These are phyloP conservation scores for Aureoboletus auriporus DNA, from an alignment of 768 basidiomycete genomes.

Conservation along the genomic window DNA sequence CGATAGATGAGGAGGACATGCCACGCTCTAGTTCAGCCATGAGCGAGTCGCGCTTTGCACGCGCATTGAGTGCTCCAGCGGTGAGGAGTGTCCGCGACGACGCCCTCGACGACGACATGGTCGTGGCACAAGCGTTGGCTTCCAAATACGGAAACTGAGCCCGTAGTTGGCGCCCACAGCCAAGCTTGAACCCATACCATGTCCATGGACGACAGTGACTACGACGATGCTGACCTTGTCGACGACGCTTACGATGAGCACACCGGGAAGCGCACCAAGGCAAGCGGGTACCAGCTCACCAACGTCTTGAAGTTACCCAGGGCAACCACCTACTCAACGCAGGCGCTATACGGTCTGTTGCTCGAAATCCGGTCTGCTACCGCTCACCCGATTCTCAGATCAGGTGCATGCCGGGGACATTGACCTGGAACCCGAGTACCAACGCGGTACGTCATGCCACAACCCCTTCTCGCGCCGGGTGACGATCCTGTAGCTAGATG, in stretches of 20 bases:
- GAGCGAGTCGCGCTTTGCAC: conserved; percentile 57
- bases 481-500: conserved; percentile 37
- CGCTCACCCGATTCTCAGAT: conserved; percentile 36
- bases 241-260: conserved; percentile 18
- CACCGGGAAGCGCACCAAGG: conserved; percentile 7
- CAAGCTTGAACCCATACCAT: neutral
- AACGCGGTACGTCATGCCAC: conserved; percentile 49
- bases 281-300: conserved; percentile 25
- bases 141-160: conserved; percentile 7
- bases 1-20: conserved; percentile 17
- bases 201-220: conserved; percentile 19
- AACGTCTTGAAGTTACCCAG: conserved; percentile 53
- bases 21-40: conserved; percentile 68
- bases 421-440: conserved; percentile 73
- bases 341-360: conserved; percentile 50
- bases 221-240: conserved; percentile 8
- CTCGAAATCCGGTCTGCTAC: neutral
- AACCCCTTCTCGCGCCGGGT: neutral
- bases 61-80: conserved; percentile 11
- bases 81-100: conserved; percentile 4
- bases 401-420: conserved; percentile 64
- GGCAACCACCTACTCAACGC: conserved; percentile 61
- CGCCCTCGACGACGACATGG: conserved; percentile 17
- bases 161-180: no score
- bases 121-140: neutral